Base-by-base conservation (phyloP, 108 stramenopile genomes). In the Cyclostephanos tholiformis region DNA sequence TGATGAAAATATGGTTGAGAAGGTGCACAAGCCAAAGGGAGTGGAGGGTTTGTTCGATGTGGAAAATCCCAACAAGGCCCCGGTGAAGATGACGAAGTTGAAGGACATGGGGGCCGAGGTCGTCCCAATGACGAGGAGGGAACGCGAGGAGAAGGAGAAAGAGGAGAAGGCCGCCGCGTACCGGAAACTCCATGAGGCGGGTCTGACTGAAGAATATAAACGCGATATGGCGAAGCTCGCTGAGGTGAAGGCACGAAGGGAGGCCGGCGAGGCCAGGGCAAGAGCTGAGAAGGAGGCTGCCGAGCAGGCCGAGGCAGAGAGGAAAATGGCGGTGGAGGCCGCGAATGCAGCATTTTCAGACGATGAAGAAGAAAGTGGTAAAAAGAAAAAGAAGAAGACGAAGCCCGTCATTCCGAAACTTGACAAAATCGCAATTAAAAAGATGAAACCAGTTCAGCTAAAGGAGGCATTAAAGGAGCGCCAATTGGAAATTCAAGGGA, bases 391-490 rank as follows among this genome's bases (percentile, higher is more conserved):
- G 61, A 85, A 83, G 67, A 65, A 66, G 27, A 72, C 71, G 46
- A 60, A 80, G 30, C 53, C 55, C 26, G 70, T 55, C 48, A 82
- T 91, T 68, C 89, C 92, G 23, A 96, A 94, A 79, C 57, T 96
- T 56, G 87, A 90, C 62, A 92, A 91, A 67, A 91, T 94, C 80
- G 72, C 83, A 44, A 92, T 94, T 43, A 96, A 96, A 65, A 92
- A 91, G 71, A 93, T 96, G 95, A 96, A 96, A 73, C 95, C 95
- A 19, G 83, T 91, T 20, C 86, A 85, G 66, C 72, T 94, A 67
- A 96, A 96, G 77, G 95, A 94, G 63, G 93, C 90, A 10, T 72
- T 96, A 66, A 96, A 96, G 84, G 84, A 84, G 63, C 74, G 95
- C 44, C 87, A 83, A 1, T 81, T 92, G 20, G 89, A 89, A 36